Base-by-base conservation (phyloP, 257 asterid species). In the Nicotiana sylvestris region DNA sequence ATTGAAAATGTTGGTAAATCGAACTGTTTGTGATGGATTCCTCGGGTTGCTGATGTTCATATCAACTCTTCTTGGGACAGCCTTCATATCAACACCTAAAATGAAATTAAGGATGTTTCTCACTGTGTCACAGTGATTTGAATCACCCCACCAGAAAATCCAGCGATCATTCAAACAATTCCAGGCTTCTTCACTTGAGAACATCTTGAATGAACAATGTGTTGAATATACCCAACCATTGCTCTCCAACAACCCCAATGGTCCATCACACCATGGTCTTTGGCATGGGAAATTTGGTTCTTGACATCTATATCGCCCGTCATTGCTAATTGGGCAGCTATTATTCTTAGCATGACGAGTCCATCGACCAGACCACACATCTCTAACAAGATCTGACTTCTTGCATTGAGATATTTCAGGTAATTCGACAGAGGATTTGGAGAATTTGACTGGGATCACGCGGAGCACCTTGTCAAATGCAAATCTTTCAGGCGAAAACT, bases 111-210 rank as follows among this genome's bases (percentile, higher is more conserved):
- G 91, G 27, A 94, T 84, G 89, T 96, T 93, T 1, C 98, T 88
- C 2, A 96, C 83, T 0, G 98, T 93, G 76, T 96, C 99, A 81
- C 98, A 94, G 72, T 96, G 98, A 81, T 96, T 96, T 0, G 98
- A 96, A 79, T 96, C 98, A 0, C 98, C 99, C 98, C 98, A 96
- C 99, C 98, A 94, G 83, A 96, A 96, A 39, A 96, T 91, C 98
- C 98, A 96, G 5, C 97, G 90, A 10, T 83, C 84, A 57, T 62
- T 87, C 85, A 93, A 79, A 69, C 97, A 89, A 39, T 81, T 84
- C 98, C 99, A 94, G 0, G 98, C 97, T 13, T 90, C 90, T 68
- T 86, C 80, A 15, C 83, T 80, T 1, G 83, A 65, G 43, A 89
- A 88, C 86, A 94, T n/a, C 83, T 91, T 88, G 87, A 96, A 94